Percentiles rank a stretch among this genome's conserved stretches.
These are phyloP conservation scores for Monilinia fructicola DNA, from an alignment of 2,329 filamentous ascomycete genomes.

Conservation along the genomic window DNA sequence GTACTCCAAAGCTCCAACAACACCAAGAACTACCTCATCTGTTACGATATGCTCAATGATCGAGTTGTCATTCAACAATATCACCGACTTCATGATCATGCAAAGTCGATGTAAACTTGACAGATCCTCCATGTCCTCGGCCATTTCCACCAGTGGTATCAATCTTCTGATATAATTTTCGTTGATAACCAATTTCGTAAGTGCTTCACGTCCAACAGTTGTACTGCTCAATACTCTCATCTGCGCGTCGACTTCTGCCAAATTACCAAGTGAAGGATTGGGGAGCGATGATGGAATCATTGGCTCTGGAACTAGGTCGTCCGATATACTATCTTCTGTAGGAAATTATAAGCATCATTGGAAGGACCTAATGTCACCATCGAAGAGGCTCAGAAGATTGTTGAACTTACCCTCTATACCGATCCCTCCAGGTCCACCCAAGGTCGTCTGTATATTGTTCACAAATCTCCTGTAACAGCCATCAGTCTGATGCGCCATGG, in stretches of 20 bases:
- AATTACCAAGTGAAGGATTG: conserved; percentile 74
- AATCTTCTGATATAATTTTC: conserved; percentile 88
- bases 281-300: conserved; percentile 73
- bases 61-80: conserved; percentile 88
- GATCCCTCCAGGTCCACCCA: conserved; percentile 67
- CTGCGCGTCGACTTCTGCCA: conserved; percentile 78
- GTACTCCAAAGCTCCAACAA: conserved; percentile 95
- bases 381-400: not conserved
- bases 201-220: conserved; percentile 74
- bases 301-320: conserved; percentile 75
- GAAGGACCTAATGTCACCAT: not conserved
- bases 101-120: conserved; percentile 86
- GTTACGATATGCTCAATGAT: conserved; percentile 94
- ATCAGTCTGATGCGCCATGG: conserved; percentile 19
- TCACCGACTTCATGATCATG: conserved; percentile 96
- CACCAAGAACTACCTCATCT: conserved; percentile 83
- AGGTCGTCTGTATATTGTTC: conserved; percentile 72
- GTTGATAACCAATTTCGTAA: conserved; percentile 81
- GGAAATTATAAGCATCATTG: not conserved
- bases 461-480: conserved; percentile 75
- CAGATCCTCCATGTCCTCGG: conserved; percentile 87
- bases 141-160: conserved; percentile 80
- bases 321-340: conserved; percentile 80
- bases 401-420: conserved; percentile 16
- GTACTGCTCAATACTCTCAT: conserved; percentile 79